A percentile compares a stretch with the other conserved stretches of the same genome.
Evolutionary conservation across 257 asterid species (phyloP).

Genomic region (Linderniella brevidens): DNA sequence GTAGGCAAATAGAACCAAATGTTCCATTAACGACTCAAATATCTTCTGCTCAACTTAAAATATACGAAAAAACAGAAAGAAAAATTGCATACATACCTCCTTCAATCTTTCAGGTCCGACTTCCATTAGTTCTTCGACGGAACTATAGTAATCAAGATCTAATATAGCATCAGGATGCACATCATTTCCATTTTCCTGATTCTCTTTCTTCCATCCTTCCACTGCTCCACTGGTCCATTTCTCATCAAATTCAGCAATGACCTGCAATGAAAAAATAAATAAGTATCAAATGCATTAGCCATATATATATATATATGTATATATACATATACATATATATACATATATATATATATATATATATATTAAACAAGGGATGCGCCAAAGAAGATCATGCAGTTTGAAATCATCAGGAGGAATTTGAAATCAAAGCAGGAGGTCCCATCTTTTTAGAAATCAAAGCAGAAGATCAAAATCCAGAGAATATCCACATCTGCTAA

Average conservation of each 20-base stretch:
- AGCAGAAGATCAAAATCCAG: not conserved
- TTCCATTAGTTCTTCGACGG: conserved; percentile 65
- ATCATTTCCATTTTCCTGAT: conserved; percentile 43
- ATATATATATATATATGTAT: too few relatives aligned
- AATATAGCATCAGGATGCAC: conserved; percentile 33
- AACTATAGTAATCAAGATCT: conserved; percentile 74
- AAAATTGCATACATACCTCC: conserved; percentile 42
- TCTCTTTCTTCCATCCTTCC: conserved; percentile 66
- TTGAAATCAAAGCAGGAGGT: not conserved
- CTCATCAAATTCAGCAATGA: conserved; percentile 67
- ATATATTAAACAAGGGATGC: too few relatives aligned
- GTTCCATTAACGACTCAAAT: too few relatives aligned
- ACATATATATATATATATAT: too few relatives aligned
- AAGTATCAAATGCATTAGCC: too few relatives aligned
- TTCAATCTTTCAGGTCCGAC: conserved; percentile 82
- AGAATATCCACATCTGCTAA: not conserved
- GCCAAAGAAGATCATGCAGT: too few relatives aligned
- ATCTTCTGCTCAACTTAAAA: not conserved
- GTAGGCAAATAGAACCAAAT: too few relatives aligned
- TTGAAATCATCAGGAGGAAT: not conserved
- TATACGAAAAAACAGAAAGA: not conserved
- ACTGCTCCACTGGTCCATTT: conserved; percentile 55
- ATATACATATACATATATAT: too few relatives aligned
- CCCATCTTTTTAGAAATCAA: not conserved
- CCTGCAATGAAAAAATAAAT: conserved; percentile 23